Evolutionary conservation across 2,329 filamentous ascomycete genomes (phyloP).

Genomic region (Cryphonectria radicalis): DNA sequence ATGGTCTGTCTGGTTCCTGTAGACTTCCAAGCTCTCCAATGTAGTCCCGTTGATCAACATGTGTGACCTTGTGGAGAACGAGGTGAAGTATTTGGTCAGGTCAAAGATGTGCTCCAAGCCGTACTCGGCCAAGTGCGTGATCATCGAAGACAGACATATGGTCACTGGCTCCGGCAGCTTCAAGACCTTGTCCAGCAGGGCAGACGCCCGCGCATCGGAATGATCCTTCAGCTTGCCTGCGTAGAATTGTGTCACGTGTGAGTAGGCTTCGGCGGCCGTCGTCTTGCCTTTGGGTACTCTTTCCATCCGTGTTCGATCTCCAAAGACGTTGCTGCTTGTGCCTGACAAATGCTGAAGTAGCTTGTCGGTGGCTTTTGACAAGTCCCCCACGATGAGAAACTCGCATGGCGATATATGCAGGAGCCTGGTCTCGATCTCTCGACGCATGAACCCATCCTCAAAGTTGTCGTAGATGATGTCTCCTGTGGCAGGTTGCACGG

Average conservation of each 20-base stretch:
- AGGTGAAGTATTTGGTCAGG: slow-evolving; percentile 94
- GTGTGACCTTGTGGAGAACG: slow-evolving; percentile 90
- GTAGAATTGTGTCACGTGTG: slow-evolving; percentile 91
- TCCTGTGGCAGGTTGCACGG: slow-evolving; percentile 93
- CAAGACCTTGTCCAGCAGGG: slow-evolving; percentile 83
- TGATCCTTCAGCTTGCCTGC: slow-evolving; percentile 77
- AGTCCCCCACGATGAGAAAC: slow-evolving; percentile 87
- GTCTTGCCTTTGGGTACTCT: slow-evolving; percentile 76
- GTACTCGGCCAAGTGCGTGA: slow-evolving; percentile 88
- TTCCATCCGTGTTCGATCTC: slow-evolving; percentile 87
- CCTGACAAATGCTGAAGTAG: slow-evolving; percentile 87
- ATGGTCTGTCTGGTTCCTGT: slow-evolving; percentile 90
- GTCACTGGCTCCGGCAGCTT: slow-evolving; percentile 84
- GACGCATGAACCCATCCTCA: slow-evolving; percentile 96
- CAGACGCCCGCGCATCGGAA: slow-evolving; percentile 60
- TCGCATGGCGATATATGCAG: slow-evolving; percentile 96
- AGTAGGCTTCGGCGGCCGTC: slow-evolving; percentile 81
- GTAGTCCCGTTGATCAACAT: slow-evolving; percentile 98
- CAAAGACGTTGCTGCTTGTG: slow-evolving; percentile 88
- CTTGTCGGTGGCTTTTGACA: slow-evolving; percentile 91
- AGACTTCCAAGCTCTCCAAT: slow-evolving; percentile 90
- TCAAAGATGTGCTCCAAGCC: slow-evolving; percentile 95
- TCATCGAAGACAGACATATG: slow-evolving; percentile 95
- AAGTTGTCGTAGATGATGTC: slow-evolving; percentile 97
- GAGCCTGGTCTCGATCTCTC: slow-evolving; percentile 92